Base-by-base conservation (phyloP, 2,329 filamentous ascomycete genomes). In the Ophiocordyceps unilateralis region DNA sequence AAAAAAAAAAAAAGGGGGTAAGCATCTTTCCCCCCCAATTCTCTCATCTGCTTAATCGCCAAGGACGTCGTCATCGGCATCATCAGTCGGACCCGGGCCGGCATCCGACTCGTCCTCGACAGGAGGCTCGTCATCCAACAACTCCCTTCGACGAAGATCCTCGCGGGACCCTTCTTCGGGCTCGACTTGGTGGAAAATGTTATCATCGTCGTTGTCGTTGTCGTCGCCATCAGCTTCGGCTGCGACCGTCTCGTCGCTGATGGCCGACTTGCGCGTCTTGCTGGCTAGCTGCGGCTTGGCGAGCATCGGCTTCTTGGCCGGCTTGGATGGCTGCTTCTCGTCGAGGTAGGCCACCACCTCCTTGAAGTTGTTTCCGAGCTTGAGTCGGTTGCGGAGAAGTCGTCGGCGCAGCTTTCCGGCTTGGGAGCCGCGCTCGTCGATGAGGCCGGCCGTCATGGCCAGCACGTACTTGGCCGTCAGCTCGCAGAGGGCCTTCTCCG, bases 401-500 rank as follows among this genome's bases (percentile, higher is more conserved):
- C 87, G 73, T 52, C 76, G 74, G 48, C 75, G 74, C 30, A 93
- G 69, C 55, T 74, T 76, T 24, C 76, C 78, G 9, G 71, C 71
- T 24, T 74, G 64, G 11, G 71, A 63, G 7, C 74, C 76, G 1
- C 65, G 67, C 37, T 68, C 64, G 55, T 93, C 86, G 41, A 95
- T 67, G 36, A 87, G 76, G 43, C 77, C 78, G 19, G 79, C 84
- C 10, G 83, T 68, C 20, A 93, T 78, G 12, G 81, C 82, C 37
- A 93, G 73, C 32, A 95, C 83, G 38, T 93, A 75, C 57, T 91
- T 93, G 48, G 78, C 81, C 0, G 88, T 80, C 22, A 95, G 68
- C 52, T 89, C 82, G 60, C 89, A 96, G 1, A 96, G 72, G 19
- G 79, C 76, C 56, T 89, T 82, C 60, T 96, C 91, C 0, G 86